These are phyloP conservation scores for Microbotryum silenes-acaulis DNA, from an alignment of 1,284 basidiomycete genomes.

Conservation along the genomic window DNA sequence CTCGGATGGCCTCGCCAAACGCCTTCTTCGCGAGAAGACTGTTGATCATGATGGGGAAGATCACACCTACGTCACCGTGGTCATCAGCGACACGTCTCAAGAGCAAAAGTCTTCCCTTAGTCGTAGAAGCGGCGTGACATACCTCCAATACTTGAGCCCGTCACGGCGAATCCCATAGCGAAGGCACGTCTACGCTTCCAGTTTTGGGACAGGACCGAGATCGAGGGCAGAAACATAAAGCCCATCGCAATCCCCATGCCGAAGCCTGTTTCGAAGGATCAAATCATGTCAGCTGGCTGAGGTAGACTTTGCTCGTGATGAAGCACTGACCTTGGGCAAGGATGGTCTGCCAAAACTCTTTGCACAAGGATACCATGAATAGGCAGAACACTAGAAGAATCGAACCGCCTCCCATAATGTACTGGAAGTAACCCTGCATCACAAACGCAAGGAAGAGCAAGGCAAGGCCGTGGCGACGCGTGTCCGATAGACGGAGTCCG, in stretches of 20 bases:
- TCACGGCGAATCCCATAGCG: constrained; percentile 5
- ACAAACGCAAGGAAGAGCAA: too few species aligned
- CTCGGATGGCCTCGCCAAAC: constrained; percentile 8
- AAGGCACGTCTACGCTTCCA: not conserved
- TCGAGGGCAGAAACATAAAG: constrained; percentile 13
- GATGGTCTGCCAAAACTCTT: constrained; percentile 14
- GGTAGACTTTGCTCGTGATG: not conserved
- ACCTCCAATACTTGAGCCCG: constrained; percentile 7
- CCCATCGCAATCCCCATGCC: constrained; percentile 19
- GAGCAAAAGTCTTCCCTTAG: too few species aligned
- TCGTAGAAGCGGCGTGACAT: not conserved
- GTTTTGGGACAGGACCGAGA: not conserved
- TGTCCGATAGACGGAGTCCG: too few species aligned
- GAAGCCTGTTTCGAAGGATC: not conserved
- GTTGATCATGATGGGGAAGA: constrained; percentile 24
- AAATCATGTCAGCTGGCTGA: not conserved
- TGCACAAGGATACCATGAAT: constrained; percentile 13
- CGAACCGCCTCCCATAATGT: not conserved
- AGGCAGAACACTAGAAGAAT: not conserved
- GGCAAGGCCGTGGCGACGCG: too few species aligned
- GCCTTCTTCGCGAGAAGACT: constrained; percentile 10
- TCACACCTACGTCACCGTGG: constrained; percentile 1
- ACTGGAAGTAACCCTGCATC: too few species aligned
- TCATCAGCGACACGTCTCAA: too few species aligned
- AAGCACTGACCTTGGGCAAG: constrained; percentile 8